Evolutionary conservation across 208 protist genomes (phyloP).

Genomic region (Acanthamoeba triangularis): DNA sequence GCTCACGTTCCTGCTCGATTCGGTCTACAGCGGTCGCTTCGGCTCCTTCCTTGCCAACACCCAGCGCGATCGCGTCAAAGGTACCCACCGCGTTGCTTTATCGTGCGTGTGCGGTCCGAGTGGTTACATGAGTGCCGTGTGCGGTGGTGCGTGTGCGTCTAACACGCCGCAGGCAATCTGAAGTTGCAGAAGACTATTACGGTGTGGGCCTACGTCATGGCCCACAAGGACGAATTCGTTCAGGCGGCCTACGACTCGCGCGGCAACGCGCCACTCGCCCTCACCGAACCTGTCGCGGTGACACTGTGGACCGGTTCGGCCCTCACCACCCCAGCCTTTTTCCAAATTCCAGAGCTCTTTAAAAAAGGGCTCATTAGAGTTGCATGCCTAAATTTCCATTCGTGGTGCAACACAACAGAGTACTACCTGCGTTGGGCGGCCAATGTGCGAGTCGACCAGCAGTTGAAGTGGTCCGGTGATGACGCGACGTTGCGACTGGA

Average conservation of each 20-base stretch:
- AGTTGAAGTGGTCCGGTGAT: too few relatives aligned
- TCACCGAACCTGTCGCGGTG: background rate
- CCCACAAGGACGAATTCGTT: background rate
- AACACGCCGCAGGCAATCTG: background rate
- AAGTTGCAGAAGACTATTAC: background rate
- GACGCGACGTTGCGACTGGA: too few relatives aligned
- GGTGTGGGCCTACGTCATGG: constrained; percentile 10
- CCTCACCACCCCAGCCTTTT: background rate
- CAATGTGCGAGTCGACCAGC: background rate
- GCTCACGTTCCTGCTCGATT: constrained; percentile 39
- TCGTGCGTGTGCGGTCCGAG: too few relatives aligned
- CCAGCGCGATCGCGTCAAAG: background rate
- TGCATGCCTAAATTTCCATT: too few relatives aligned
- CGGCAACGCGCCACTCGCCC: background rate
- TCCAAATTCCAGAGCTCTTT: background rate
- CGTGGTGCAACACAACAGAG: background rate
- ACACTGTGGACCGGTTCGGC: background rate
- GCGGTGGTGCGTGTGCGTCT: background rate
- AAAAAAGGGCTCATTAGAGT: too few relatives aligned
- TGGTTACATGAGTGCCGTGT: too few relatives aligned
- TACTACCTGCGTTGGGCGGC: constrained; percentile 30
- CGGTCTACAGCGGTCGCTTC: constrained; percentile 46
- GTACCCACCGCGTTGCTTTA: background rate
- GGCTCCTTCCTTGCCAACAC: constrained; percentile 41
- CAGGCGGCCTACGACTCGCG: background rate